A percentile compares a stretch with the other conserved stretches of the same genome.
Evolutionary conservation across 2,329 filamentous ascomycete species (phyloP).

Genomic region (Arthrobotrys entomopaga): DNA sequence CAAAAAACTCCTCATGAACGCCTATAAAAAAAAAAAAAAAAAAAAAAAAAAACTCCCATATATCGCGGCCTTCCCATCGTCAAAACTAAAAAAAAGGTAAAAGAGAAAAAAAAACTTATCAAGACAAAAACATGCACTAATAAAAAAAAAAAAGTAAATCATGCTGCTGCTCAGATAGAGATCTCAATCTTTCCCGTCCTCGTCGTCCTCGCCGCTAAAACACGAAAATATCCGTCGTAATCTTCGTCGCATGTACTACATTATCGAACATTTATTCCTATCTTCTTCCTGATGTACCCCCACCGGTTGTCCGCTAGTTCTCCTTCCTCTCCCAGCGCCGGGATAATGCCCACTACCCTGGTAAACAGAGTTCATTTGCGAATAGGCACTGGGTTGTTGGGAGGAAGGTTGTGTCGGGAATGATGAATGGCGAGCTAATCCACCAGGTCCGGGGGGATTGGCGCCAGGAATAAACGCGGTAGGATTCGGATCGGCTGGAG

Average conservation of each 20-base stretch:
- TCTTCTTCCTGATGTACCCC: slow-evolving; percentile 34
- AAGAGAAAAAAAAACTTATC: not conserved
- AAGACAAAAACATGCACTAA: not conserved
- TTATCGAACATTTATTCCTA: slow-evolving; percentile 52
- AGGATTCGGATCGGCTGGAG: slow-evolving; percentile 45
- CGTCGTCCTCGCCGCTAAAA: not conserved
- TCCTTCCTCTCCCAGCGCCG: slow-evolving; percentile 31
- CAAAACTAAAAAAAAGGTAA: not conserved
- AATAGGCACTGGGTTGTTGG: slow-evolving; percentile 31
- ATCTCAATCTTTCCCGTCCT: slow-evolving; percentile 1
- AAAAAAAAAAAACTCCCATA: slow-evolving; percentile 1
- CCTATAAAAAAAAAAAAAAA: not conserved
- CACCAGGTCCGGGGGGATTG: slow-evolving; percentile 32
- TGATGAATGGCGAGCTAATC: slow-evolving; percentile 37
- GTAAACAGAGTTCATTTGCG: slow-evolving; percentile 43
- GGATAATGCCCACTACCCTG: slow-evolving; percentile 37
- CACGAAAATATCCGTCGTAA: slow-evolving; percentile 22
- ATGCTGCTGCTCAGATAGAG: not conserved
- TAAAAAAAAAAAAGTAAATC: not conserved
- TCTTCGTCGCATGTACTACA: slow-evolving; percentile 42
- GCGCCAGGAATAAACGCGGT: slow-evolving; percentile 23
- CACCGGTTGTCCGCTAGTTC: slow-evolving; percentile 23
- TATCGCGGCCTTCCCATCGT: not conserved
- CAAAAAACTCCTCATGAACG: not conserved
- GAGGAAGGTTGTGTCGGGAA: slow-evolving; percentile 27